Percentiles rank a stretch among this genome's conserved stretches.
Conservation (phyloP, 1,139 yeast species). For the Suhomyces terraborum region DNA sequence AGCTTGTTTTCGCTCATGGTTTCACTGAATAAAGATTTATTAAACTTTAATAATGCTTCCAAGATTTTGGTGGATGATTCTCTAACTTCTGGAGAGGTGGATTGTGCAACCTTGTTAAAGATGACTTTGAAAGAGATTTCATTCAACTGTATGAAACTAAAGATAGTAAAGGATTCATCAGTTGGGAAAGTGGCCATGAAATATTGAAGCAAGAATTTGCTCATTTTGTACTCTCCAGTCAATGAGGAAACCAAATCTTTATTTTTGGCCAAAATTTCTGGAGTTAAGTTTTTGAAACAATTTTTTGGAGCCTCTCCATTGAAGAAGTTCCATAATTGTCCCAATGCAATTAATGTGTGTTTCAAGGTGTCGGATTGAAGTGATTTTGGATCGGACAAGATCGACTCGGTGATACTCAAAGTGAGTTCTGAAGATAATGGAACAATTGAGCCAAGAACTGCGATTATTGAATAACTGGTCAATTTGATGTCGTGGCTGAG, state of each 20-base stretch:
- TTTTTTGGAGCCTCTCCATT: constrained; percentile 22
- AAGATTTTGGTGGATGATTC: constrained; percentile 42
- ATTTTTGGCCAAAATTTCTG: constrained; percentile 19
- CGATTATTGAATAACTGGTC: constrained; percentile 78
- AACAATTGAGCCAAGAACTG: constrained; percentile 74
- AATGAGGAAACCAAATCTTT: constrained; percentile 21
- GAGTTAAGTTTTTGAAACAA: constrained; percentile 23
- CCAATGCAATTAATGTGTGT: constrained; percentile 43
- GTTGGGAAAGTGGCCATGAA: constrained; percentile 26
- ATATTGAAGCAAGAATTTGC: constrained; percentile 34
- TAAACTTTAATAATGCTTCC: constrained; percentile 44
- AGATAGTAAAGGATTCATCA: constrained; percentile 23
- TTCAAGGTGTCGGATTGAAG: constrained; percentile 23
- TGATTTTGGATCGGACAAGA: constrained; percentile 42
- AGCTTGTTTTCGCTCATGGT: constrained; percentile 42
- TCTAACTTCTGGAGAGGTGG: constrained; percentile 23
- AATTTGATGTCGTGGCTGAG: constrained; percentile 67
- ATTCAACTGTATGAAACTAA: constrained; percentile 27
- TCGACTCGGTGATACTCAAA: constrained; percentile 69
- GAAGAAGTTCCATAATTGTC: constrained; percentile 44
- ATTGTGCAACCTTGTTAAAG: constrained; percentile 26
- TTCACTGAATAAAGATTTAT: constrained; percentile 43
- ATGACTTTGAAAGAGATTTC: constrained; percentile 27
- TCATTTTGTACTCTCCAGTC: constrained; percentile 32
- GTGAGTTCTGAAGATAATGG: constrained; percentile 66